Evolutionary conservation across 192 early-diverging fungal species (phyloP), one percentile per base, ranked within the genome.

Genomic region (Coemansia sp.): DNA sequence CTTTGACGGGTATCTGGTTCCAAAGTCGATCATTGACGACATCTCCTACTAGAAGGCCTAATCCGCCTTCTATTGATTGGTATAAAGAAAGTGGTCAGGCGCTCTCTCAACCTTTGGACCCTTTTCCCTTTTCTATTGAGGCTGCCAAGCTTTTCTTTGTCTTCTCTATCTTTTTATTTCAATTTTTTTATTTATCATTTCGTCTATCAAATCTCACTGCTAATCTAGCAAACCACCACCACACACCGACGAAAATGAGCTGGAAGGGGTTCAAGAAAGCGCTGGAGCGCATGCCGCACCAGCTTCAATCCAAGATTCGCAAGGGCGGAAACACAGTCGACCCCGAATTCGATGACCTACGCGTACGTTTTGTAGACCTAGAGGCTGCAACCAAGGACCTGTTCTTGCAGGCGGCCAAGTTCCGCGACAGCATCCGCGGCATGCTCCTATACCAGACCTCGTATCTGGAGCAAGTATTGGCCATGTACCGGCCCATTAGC

Each of bases 211-310:
- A 26, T 26, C 1, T 26, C 26, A 26, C 26, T 26, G 26, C 26
- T 26, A 11, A 32, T 44, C 60, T 50, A 46, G 49, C 64, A 63
- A 49, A 19, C 19, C 28, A 38, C 30, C 57, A 47, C 64, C 40
- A 21, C 61, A 33, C 58, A 10, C 14, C 44, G 50, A 59, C 26
- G 21, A 4, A 63, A 67, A 92, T 92, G 89, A 86, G 80, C 70
- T 85, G 83, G 82, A 86, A 91, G 71, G 93, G 93, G 3, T 88
- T 95, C 61, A 77, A 81, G 42, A 95, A 95, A 82, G 92, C 92
- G 61, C 85, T 95, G 44, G 85, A 86, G 58, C 87, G 93, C 44
- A 87, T 95, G 69, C 93, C 93, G 35, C 90, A 91, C 60, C 88
- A 89, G 77, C 73, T 95, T 43, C 85, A 87, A 37, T 83, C 86